Base-by-base conservation (phyloP, 2,329 filamentous ascomycete genomes). In the Aspergillus latus region DNA sequence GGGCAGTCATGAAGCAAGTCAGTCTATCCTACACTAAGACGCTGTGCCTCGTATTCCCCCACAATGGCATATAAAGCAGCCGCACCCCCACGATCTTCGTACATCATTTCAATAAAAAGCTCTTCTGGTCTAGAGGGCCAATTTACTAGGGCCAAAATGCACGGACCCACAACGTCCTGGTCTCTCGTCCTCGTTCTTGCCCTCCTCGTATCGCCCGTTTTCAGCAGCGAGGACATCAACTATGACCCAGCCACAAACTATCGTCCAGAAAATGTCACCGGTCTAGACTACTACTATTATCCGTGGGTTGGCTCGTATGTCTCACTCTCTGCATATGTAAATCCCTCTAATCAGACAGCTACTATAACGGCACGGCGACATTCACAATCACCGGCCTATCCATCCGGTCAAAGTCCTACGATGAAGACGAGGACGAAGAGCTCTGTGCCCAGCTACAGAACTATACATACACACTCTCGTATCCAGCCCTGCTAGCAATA, bases 271-370 rank as follows among this genome's bases (percentile, higher is more conserved):
- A 58, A 54, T 32, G 28, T 58, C 44, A 58, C 55, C 2, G 55
- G 36, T 2, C 15, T 58, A 10, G 45, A 53, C 13, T 58, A 58
- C n/a, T 58, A 16, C 3, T 50, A 50, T 28, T 58, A 58, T 40
- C 47, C 50, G 1, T 58, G 55, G 55, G 30, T 32, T 29, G 55
- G 55, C 30, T 58, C 55, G 55, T 57, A 47, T n/a, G 55, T 40
- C n/a, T 42, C n/a, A 28, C 21, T 26, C 16, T 29, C 34, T 8
- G 15, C 36, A 21, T n/a, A 10, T 8, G 28, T 40, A 37, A 8
- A 3, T 13, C 10, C 2, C 13, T n/a, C 28, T 52, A 45, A 57
- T 4, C 16, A 9, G 9, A n/a, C 21, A 57, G 50, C 7, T 57
- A 57, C 39, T 57, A 54, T 34, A 57, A 57, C 28, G 55, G 55